phyloP scores from a whole-genome alignment of 2,329 filamentous ascomycete species.

The Fusarium zealandicum region DNA sequence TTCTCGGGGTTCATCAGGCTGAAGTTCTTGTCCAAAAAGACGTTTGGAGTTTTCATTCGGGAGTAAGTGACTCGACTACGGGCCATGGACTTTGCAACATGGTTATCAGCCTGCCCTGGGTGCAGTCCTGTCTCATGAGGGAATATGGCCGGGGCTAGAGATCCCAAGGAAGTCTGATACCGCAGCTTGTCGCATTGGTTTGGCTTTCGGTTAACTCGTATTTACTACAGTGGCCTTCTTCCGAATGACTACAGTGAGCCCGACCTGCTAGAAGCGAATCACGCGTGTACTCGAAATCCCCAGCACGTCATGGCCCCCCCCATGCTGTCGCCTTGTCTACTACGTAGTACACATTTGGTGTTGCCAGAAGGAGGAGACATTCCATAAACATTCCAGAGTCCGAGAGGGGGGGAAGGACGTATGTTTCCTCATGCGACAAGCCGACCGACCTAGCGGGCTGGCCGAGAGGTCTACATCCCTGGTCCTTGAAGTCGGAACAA shows the following conservation, averaged over 20 bases:
- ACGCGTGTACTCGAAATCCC: not conserved
- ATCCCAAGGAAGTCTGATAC: not conserved
- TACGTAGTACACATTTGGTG: not conserved
- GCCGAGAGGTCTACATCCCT: conserved; percentile 13
- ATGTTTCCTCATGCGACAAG: conserved; percentile 34
- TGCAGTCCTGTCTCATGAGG: no score
- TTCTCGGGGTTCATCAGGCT: not conserved
- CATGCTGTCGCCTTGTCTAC: conserved; percentile 12
- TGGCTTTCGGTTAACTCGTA: conserved; percentile 9
- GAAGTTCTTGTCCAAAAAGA: no score
- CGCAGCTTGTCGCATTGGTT: not conserved
- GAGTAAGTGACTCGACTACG: no score
- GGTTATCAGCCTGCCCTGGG: no score
- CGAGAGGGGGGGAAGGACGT: conserved; percentile 15
- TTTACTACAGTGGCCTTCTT: conserved; percentile 11
- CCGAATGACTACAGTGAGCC: conserved; percentile 16
- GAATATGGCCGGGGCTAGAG: no score
- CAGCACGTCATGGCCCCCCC: not conserved
- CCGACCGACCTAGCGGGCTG: conserved; percentile 3
- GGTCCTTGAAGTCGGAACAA: conserved; percentile 6
- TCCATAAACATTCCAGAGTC: conserved; percentile 7
- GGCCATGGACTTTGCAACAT: no score
- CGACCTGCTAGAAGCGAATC: conserved; percentile 24
- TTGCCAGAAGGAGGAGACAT: conserved; percentile 2
- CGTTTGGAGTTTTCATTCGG: no score